Base-by-base conservation (phyloP, 805 yeast species). In the Candida boidinii region DNA sequence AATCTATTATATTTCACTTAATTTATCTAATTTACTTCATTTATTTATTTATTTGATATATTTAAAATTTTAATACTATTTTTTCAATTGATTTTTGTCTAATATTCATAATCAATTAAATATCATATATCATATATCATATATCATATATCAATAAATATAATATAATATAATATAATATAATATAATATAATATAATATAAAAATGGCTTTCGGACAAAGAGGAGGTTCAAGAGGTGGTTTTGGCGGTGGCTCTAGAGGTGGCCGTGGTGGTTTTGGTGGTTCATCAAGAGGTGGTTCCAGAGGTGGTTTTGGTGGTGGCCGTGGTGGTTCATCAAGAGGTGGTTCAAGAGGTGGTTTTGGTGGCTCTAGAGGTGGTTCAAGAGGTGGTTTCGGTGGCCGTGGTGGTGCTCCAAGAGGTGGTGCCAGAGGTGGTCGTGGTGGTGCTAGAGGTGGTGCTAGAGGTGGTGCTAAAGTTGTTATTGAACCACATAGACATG, bases 401-500 rank as follows among this genome's bases (percentile, higher is more conserved):
- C 72, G 72, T 34, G 56, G 73, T 37, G 74, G 82, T 37, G 74
- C 79, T 39, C 66, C 68, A 29, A 53, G 66, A 35, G 76, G 75
- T 27, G 71, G 76, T 34, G 70, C 73, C 32, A 61, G 76, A 38
- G 76, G 82, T 39, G 69, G 83, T 49, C 61, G 81, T 43, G 78
- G 84, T 47, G 87, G 83, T 54, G 84, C 81, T 56, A 49, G 77
- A 41, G 90, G 88, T 46, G 94, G 92, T 62, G 88, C 90, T 44
- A 58, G 70, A 45, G 92, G 90, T 52, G 94, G 94, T 60, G 95
- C 96, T 53, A 92, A 83, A 72, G 97, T 90, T 49, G 85, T 90
- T 55, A 81, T 90, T 50, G 98, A 92, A 70, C 96, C 97, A 52
- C 98, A 92, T 68, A 83, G 96, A 70, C 97, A 92, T 60, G 95